Percentiles rank a stretch among this genome's conserved stretches.
Conservation (phyloP, 2,329 filamentous ascomycete species). For the Pseudocercospora vitis region DNA sequence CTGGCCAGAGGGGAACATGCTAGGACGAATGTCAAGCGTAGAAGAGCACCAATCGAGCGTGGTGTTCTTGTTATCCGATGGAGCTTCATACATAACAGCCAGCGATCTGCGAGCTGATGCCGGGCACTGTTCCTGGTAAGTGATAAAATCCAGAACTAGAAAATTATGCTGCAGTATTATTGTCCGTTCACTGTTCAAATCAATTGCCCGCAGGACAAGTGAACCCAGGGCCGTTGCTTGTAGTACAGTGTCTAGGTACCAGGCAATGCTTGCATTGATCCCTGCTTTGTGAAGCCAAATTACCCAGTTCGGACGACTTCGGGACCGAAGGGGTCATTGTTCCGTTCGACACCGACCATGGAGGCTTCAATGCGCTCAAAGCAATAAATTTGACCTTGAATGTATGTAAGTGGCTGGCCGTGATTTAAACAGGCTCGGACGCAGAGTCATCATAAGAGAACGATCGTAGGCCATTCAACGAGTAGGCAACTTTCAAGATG, state of each 20-base stretch:
- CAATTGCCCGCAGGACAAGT: too few species aligned
- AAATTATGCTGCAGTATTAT: too few species aligned
- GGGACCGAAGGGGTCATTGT: background rate
- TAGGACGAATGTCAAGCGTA: constrained; percentile 11
- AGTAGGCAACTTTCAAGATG: background rate
- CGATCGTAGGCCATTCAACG: background rate
- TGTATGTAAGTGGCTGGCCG: background rate
- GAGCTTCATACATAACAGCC: constrained; percentile 14
- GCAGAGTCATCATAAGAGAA: background rate
- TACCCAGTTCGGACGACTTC: background rate
- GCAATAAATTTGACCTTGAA: background rate
- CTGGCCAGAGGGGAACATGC: constrained; percentile 13
- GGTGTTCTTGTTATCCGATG: constrained; percentile 11
- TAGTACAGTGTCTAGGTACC: background rate
- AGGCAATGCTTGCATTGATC: background rate
- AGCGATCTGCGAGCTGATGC: constrained; percentile 11
- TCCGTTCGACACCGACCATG: background rate
- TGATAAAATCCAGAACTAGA: background rate
- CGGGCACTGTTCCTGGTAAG: constrained; percentile 9
- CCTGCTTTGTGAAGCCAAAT: background rate
- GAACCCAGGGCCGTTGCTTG: background rate
- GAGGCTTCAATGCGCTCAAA: background rate
- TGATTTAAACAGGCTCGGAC: background rate
- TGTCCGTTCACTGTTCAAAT: too few species aligned
- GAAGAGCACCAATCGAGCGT: constrained; percentile 11